These are phyloP conservation scores for Phtheirospermum japonicum DNA, from an alignment of 257 asterid genomes.

Conservation along the genomic window DNA sequence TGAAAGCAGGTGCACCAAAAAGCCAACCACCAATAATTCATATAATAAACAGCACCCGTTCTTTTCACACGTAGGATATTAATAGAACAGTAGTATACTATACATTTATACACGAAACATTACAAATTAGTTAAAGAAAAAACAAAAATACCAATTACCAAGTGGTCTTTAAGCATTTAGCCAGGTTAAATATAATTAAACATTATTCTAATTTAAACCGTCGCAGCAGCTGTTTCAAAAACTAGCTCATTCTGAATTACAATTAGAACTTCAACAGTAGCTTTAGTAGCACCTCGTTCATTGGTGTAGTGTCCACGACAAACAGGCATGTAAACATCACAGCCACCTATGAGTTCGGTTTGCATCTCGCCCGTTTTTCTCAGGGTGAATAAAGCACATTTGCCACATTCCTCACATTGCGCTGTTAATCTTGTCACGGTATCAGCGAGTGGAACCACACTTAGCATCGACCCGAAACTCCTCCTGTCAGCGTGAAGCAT, in stretches of 20 bases:
- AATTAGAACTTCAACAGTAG: constrained; percentile 1
- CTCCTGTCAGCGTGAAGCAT: constrained; percentile 28
- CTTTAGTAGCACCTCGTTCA: constrained; percentile 32
- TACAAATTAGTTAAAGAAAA: background rate
- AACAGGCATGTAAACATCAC: constrained; percentile 89
- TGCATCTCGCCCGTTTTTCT: constrained; percentile 56
- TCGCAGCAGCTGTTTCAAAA: constrained; percentile 24
- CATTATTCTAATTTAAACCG: too few species aligned
- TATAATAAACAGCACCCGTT: background rate
- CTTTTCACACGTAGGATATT: background rate
- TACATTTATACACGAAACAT: background rate
- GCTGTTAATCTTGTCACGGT: constrained; percentile 72
- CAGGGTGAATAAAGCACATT: constrained; percentile 62
- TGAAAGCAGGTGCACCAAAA: too few species aligned
- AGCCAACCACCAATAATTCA: background rate
- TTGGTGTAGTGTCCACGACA: constrained; percentile 68
- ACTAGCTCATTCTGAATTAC: background rate
- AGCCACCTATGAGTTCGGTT: constrained; percentile 83
- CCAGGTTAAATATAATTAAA: too few species aligned
- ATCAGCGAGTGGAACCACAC: constrained; percentile 76
- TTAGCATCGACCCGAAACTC: constrained; percentile 71
- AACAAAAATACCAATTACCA: background rate
- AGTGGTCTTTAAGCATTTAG: too few species aligned
- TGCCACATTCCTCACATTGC: constrained; percentile 72
- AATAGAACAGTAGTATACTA: background rate